These are phyloP conservation scores for Cladosporium austrohemisphaericum DNA, from an alignment of 2,329 filamentous ascomycete species.

Conservation along the genomic window DNA sequence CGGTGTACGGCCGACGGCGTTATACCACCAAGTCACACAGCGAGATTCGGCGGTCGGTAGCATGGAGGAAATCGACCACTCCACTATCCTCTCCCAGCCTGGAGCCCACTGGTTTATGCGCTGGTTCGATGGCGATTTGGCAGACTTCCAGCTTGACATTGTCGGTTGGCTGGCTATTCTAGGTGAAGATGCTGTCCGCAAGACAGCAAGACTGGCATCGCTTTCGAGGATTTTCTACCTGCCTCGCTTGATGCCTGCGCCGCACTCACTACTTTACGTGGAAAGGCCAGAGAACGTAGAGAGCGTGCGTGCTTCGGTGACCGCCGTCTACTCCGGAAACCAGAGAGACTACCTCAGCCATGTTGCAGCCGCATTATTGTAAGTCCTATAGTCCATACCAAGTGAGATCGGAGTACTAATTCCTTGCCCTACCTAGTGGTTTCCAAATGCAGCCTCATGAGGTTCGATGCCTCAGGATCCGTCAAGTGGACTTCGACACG, in stretches of 20 bases:
- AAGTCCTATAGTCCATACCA: no score
- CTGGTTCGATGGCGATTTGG: constrained; percentile 12
- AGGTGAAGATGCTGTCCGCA: constrained; percentile 49
- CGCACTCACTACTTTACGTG: constrained; percentile 48
- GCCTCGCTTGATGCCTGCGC: constrained; percentile 49
- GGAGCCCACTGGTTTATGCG: constrained; percentile 6
- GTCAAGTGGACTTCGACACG: constrained; percentile 10
- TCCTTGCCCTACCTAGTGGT: constrained; percentile 1
- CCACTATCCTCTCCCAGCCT: background rate
- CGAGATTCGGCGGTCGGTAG: no score
- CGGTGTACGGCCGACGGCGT: no score
- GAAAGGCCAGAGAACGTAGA: constrained; percentile 42
- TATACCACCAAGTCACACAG: no score
- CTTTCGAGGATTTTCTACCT: constrained; percentile 49
- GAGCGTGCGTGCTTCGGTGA: constrained; percentile 39
- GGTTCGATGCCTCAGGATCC: constrained; percentile 29
- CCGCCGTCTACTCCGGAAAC: constrained; percentile 48
- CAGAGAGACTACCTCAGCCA: constrained; percentile 45
- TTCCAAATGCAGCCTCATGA: constrained; percentile 21
- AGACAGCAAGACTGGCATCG: constrained; percentile 49
- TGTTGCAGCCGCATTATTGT: constrained; percentile 48
- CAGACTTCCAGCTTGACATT: constrained; percentile 50
- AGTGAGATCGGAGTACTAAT: background rate
- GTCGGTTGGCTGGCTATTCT: constrained; percentile 55
- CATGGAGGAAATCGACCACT: constrained; percentile 12